Base-by-base conservation (phyloP, 306 rosid genomes). In the Lablab purpureus region DNA sequence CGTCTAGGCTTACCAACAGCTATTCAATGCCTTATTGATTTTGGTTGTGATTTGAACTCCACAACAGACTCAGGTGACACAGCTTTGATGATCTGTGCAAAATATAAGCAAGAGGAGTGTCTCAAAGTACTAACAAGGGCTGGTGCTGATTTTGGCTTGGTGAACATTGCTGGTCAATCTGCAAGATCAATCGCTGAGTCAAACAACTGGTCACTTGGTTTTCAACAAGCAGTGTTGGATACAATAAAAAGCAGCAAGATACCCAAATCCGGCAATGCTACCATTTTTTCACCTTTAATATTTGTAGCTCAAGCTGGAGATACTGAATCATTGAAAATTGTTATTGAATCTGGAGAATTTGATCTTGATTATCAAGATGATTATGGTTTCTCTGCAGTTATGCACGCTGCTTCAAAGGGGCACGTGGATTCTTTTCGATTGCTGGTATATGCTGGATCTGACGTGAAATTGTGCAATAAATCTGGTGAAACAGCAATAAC, bases 401-500 rank as follows among this genome's bases (percentile, higher is more conserved):
- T 92, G 97, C 77, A 88, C 51, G 80, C 95, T 50, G 99, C 99
- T 69, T 80, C 73, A 54, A 84, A 84, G 81, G 97, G 97, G 11
- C 90, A 92, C 0, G 91, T 90, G 4, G 95, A 94, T 75, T 92
- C 92, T 32, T 94, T 92, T 79, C 88, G 90, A 37, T 77, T 89
- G 73, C 92, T 94, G 74, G 95, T 92, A 45, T 89, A 87, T 84
- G 97, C 97, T 19, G 99, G 97, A 37, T 95, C 97, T 6, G 92
- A 91, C 85, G 97, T 92, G 21, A 90, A 90, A 81, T 70, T 90
- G 34, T 74, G 84, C 67, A 92, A 92, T 75, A 88, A 89, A 82
- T 84, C 81, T 65, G 97, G 98, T 21, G 89, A 92, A 84, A 89
- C 97, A 19, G 92, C 97, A 41, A 83, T 94, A 54, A 81, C 87